Evolutionary conservation across 2,329 filamentous ascomycete genomes (phyloP).

Genomic region (Botryosphaeria dothidea): DNA sequence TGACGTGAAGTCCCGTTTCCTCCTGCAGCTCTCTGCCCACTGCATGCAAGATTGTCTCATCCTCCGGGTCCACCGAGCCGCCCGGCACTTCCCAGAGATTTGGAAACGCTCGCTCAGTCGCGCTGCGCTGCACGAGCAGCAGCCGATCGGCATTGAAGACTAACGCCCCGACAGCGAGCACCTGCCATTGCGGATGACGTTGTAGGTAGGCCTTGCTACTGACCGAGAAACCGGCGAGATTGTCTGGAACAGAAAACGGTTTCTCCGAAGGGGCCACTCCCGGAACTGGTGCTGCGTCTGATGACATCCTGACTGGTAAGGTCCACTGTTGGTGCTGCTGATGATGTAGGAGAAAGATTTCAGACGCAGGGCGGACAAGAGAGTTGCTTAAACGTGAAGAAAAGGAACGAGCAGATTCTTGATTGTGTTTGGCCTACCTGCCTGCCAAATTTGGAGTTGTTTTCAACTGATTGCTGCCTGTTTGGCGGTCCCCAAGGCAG

Average conservation of each 20-base stretch:
- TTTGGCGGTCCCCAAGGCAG: background rate
- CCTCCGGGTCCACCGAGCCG: slow-evolving; percentile 48
- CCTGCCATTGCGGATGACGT: slow-evolving; percentile 30
- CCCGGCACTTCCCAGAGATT: slow-evolving; percentile 52
- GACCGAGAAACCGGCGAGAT: slow-evolving; percentile 23
- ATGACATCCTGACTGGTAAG: slow-evolving; percentile 17
- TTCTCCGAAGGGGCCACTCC: background rate
- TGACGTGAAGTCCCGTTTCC: slow-evolving; percentile 52
- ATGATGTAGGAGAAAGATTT: background rate
- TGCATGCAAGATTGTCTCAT: slow-evolving; percentile 50
- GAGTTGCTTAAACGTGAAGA: background rate
- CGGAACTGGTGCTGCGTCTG: background rate
- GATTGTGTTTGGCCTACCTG: too few relatives aligned
- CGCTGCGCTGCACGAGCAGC: slow-evolving; percentile 38
- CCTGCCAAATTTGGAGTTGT: background rate
- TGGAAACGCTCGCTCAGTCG: slow-evolving; percentile 36
- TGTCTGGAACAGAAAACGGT: background rate
- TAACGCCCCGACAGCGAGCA: slow-evolving; percentile 32
- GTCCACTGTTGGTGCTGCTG: background rate
- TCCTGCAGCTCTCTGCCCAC: slow-evolving; percentile 54
- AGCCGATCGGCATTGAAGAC: slow-evolving; percentile 36
- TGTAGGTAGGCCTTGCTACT: slow-evolving; percentile 30
- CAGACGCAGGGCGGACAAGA: background rate
- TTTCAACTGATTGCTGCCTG: slow-evolving; percentile 5
- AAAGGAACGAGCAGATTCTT: background rate